phyloP scores from a whole-genome alignment of 129 eudicot genomes.

The Chrysanthemum makinoi region DNA sequence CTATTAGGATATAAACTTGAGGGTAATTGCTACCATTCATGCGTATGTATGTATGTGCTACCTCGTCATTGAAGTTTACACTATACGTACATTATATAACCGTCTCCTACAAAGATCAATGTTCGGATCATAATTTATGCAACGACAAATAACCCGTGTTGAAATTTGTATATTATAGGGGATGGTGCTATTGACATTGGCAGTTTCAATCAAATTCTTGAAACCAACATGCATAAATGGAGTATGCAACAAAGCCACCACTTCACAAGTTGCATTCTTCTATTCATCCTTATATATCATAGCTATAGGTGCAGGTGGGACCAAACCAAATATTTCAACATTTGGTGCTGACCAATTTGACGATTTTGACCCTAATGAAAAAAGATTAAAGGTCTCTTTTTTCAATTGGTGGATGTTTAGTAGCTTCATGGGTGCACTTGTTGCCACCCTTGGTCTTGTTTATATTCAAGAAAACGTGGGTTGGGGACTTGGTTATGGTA shows the following conservation, averaged over 20 bases:
- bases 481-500: slow-evolving; percentile 92
- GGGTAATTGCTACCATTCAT: neutral
- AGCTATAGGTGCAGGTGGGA: slow-evolving; percentile 91
- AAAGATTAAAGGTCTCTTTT: slow-evolving; percentile 68
- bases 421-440: slow-evolving; percentile 68
- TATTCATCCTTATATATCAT: slow-evolving; percentile 75
- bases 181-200: slow-evolving; percentile 77
- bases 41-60: neutral
- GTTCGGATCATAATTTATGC: neutral
- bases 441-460: slow-evolving; percentile 80
- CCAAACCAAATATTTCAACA: slow-evolving; percentile 94
- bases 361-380: slow-evolving; percentile 74
- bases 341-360: slow-evolving; percentile 98
- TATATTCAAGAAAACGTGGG: slow-evolving; percentile 95
- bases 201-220: slow-evolving; percentile 69
- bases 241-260: slow-evolving; percentile 65
- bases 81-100: slow-evolving; percentile 8
- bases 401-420: slow-evolving; percentile 99
- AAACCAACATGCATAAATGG: slow-evolving; percentile 72
- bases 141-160: neutral
- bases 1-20: neutral
- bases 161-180: slow-evolving; percentile 47
- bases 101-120: slow-evolving; percentile 8
- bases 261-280: slow-evolving; percentile 69
- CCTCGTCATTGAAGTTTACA: slow-evolving; percentile 2